Conservation (phyloP, 2,329 filamentous ascomycete genomes). For the Penicillium fuscoglaucum region DNA sequence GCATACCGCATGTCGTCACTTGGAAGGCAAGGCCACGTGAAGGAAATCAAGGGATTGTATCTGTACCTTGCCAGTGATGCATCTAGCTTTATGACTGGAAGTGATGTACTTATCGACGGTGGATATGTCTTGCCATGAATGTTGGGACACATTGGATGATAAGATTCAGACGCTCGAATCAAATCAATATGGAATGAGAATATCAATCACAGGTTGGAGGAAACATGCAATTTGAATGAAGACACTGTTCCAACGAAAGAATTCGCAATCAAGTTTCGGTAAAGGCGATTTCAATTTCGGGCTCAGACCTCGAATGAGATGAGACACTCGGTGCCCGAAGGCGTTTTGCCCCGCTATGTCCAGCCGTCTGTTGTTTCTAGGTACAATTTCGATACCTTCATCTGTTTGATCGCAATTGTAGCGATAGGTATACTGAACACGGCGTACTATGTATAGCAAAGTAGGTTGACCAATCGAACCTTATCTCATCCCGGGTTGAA, state of each 20-base stretch:
- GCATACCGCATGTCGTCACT: slow-evolving; percentile 50
- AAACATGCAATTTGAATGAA: background rate
- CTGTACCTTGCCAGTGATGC: slow-evolving; percentile 51
- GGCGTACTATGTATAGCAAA: background rate
- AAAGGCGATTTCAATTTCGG: background rate
- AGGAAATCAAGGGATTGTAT: slow-evolving; percentile 43
- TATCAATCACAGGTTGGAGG: background rate
- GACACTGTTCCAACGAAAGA: background rate
- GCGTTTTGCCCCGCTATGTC: background rate
- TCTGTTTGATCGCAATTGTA: background rate
- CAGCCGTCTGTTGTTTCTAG: background rate
- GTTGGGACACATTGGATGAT: background rate
- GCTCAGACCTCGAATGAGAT: background rate
- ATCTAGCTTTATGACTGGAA: slow-evolving; percentile 51
- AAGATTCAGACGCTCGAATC: background rate
- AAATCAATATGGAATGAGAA: background rate
- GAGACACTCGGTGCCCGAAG: background rate
- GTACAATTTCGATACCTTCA: background rate
- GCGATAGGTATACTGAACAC: background rate
- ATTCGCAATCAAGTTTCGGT: background rate
- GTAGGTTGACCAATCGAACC: background rate
- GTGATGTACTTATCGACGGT: slow-evolving; percentile 52
- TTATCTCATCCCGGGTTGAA: background rate
- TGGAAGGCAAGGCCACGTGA: slow-evolving; percentile 39
- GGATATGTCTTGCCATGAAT: slow-evolving; percentile 43